Conservation (phyloP, 768 basidiomycete species). For the Chiua virens region DNA sequence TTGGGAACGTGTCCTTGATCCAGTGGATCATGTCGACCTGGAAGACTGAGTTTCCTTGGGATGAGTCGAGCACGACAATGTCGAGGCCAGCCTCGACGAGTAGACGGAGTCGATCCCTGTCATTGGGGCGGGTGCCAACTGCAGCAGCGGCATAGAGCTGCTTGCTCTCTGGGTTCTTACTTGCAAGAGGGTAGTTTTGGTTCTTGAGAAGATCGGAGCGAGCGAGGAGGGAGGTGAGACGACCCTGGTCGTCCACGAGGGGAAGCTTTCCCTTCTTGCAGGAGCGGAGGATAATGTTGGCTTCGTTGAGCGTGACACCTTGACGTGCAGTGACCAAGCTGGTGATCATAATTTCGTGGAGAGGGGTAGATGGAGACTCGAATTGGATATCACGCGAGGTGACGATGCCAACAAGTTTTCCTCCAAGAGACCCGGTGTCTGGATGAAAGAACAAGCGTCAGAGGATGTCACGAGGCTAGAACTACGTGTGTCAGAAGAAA, state of each 20-base stretch:
- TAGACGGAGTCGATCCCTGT: slow-evolving; percentile 78
- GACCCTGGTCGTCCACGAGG: slow-evolving; percentile 64
- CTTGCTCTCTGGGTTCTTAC: slow-evolving; percentile 87
- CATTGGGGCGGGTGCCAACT: slow-evolving; percentile 87
- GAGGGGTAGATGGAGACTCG: slow-evolving; percentile 60
- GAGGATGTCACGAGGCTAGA: slow-evolving; percentile 6
- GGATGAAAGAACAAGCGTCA: slow-evolving; percentile 21
- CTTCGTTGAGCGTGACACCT: slow-evolving; percentile 88
- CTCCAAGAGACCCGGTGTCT: slow-evolving; percentile 87
- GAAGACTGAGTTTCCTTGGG: slow-evolving; percentile 93
- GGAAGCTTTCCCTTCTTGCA: slow-evolving; percentile 99
- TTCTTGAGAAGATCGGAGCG: slow-evolving; percentile 98
- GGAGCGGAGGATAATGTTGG: slow-evolving; percentile 91
- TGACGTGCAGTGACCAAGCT: slow-evolving; percentile 81
- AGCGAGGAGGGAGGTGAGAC: slow-evolving; percentile 82
- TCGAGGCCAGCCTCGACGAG: slow-evolving; percentile 95
- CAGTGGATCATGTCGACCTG: slow-evolving; percentile 94
- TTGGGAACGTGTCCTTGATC: slow-evolving; percentile 85
- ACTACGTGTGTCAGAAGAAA: slow-evolving; percentile 13
- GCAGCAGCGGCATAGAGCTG: slow-evolving; percentile 97
- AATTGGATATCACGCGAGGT: slow-evolving; percentile 97
- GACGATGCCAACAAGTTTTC: slow-evolving; percentile 94
- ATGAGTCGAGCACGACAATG: slow-evolving; percentile 92
- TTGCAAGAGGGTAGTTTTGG: slow-evolving; percentile 93
- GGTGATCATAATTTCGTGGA: slow-evolving; percentile 88